Evolutionary conservation across 2,329 filamentous ascomycete species (phyloP).

Genomic region (Fusarium praegraminearum): DNA sequence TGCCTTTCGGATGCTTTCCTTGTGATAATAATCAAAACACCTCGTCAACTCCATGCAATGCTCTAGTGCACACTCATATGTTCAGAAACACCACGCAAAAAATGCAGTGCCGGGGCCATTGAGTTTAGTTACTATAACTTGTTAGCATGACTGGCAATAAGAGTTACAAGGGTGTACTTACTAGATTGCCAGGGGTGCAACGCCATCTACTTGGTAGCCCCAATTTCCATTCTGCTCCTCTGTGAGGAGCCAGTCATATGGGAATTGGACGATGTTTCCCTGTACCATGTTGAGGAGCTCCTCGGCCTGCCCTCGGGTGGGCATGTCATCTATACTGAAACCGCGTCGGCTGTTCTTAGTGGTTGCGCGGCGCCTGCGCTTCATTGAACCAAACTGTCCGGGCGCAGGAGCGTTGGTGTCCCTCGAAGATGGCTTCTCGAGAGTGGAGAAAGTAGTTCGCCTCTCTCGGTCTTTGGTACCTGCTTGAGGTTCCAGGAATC

Average conservation of each 20-base stretch:
- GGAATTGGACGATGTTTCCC: slow-evolving; percentile 90
- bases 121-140: slow-evolving; percentile 50
- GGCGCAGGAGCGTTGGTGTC: slow-evolving; percentile 50
- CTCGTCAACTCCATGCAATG: slow-evolving; percentile 46
- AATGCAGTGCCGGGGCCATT: slow-evolving; percentile 6
- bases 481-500: slow-evolving; percentile 50
- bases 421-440: slow-evolving; percentile 61
- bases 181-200: slow-evolving; percentile 98
- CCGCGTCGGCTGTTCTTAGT: slow-evolving; percentile 76
- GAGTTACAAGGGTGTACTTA: slow-evolving; percentile 61
- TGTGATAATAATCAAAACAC: slow-evolving; percentile 23
- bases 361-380: slow-evolving; percentile 73
- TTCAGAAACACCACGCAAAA: slow-evolving; percentile 14
- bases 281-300: slow-evolving; percentile 84
- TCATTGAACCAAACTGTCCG: slow-evolving; percentile 63
- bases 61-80: slow-evolving; percentile 27
- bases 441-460: slow-evolving; percentile 67
- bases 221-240: slow-evolving; percentile 96
- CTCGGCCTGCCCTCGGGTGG: slow-evolving; percentile 81
- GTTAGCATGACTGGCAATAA: slow-evolving; percentile 45
- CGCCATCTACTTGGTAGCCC: slow-evolving; percentile 95
- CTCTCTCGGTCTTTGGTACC: slow-evolving; percentile 60
- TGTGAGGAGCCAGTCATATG: slow-evolving; percentile 93
- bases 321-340: slow-evolving; percentile 78
- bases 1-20: slow-evolving; percentile 37